Conservation (phyloP, 1,139 yeast genomes). For the Martiniozyma asiatica region DNA sequence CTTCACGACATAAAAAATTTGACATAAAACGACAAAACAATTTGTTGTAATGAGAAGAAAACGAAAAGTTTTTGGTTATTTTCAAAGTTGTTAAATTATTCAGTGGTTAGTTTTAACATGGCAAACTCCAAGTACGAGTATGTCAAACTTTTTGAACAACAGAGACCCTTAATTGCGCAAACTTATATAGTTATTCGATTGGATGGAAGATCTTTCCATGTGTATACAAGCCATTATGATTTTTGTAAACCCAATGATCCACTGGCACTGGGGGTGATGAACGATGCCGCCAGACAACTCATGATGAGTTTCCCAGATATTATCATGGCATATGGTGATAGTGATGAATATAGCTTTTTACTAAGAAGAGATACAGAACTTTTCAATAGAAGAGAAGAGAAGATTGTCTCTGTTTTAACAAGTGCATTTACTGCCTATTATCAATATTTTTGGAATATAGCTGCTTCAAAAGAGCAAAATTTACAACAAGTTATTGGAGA, state of each 20-base stretch:
- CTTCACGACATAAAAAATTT: too few species aligned
- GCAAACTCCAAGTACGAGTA: constrained; percentile 79
- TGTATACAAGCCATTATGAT: constrained; percentile 57
- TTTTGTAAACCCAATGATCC: constrained; percentile 84
- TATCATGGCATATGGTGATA: constrained; percentile 80
- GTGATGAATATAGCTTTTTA: constrained; percentile 87
- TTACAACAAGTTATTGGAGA: constrained; percentile 87
- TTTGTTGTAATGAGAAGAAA: too few species aligned
- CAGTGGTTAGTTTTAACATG: too few species aligned
- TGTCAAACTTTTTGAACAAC: constrained; percentile 71
- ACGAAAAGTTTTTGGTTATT: too few species aligned
- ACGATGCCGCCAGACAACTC: constrained; percentile 59
- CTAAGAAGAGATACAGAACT: constrained; percentile 48
- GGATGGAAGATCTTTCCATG: constrained; percentile 93
- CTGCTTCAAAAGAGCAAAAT: constrained; percentile 30
- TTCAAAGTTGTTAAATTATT: too few species aligned
- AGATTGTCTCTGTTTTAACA: constrained; percentile 69
- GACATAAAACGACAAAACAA: too few species aligned
- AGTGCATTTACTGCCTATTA: constrained; percentile 75
- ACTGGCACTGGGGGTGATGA: constrained; percentile 69
- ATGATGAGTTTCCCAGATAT: constrained; percentile 61
- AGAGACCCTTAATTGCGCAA: constrained; percentile 61
- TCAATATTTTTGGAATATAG: constrained; percentile 53
- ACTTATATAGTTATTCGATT: constrained; percentile 75
- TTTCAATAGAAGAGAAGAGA: constrained; percentile 74